A percentile compares a stretch with the other conserved stretches of the same genome.
These are phyloP conservation scores for Phaffomyces antillensis DNA, from an alignment of 805 yeast genomes.

Conservation along the genomic window DNA sequence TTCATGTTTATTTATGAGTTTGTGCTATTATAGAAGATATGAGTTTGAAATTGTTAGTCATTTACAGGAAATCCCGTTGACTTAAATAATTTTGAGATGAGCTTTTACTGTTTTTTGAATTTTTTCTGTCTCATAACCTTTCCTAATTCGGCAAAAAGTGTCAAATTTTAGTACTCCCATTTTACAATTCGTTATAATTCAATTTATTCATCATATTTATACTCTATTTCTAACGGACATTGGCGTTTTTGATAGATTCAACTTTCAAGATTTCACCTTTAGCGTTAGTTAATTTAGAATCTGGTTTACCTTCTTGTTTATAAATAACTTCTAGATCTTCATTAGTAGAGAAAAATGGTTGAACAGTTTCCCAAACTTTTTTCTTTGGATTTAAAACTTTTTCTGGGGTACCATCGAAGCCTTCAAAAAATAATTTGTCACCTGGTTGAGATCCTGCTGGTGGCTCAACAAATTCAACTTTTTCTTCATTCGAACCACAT, in stretches of 20 bases:
- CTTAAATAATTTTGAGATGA: neutral
- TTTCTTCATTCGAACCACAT: constrained; percentile 76
- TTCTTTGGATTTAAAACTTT: constrained; percentile 94
- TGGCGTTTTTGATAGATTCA: constrained; percentile 64
- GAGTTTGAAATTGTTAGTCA: no score
- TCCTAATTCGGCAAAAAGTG: neutral
- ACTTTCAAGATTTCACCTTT: constrained; percentile 75
- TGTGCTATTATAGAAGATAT: no score
- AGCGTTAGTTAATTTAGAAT: constrained; percentile 63
- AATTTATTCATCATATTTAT: neutral
- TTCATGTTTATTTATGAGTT: constrained; percentile 38
- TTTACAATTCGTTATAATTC: neutral
- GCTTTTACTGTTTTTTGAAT: neutral
- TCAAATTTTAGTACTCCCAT: neutral
- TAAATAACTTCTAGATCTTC: constrained; percentile 71
- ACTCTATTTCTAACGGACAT: constrained; percentile 51
- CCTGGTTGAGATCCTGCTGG: constrained; percentile 93
- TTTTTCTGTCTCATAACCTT: neutral
- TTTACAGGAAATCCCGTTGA: no score
- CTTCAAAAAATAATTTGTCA: constrained; percentile 93
- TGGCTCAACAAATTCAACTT: constrained; percentile 90
- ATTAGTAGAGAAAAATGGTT: constrained; percentile 83
- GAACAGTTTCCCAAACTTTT: constrained; percentile 94
- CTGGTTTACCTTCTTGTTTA: constrained; percentile 68
- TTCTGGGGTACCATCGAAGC: constrained; percentile 83